These are phyloP conservation scores for Plasmodium sp. DNA, from an alignment of 169 alveolate species.

Conservation along the genomic window DNA sequence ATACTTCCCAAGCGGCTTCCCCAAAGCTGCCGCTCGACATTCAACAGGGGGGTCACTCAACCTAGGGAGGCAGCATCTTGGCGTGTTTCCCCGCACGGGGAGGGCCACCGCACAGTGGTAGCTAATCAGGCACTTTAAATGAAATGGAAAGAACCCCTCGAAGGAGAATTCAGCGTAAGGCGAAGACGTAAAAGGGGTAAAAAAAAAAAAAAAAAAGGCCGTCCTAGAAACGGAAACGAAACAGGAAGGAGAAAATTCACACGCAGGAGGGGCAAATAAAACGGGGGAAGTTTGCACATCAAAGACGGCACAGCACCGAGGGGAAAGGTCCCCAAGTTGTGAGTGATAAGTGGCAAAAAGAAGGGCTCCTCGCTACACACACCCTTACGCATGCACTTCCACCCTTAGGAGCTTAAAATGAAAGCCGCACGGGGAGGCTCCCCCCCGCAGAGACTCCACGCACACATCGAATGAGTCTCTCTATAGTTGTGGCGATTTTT, in stretches of 20 bases:
- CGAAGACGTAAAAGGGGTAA: neutral
- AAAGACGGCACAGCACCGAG: neutral
- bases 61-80: neutral
- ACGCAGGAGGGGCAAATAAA: too few relatives aligned
- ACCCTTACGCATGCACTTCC: neutral
- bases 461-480: neutral
- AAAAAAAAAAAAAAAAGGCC: neutral
- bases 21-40: neutral
- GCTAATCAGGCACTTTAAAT: neutral
- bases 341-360: neutral
- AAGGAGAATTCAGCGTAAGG: neutral
- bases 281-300: neutral
- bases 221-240: neutral
- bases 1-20: neutral
- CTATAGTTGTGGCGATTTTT: neutral
- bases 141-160: neutral
- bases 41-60: neutral
- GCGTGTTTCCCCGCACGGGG: neutral
- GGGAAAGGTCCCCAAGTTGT: neutral
- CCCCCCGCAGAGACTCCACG: neutral
- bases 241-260: neutral
- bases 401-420: neutral
- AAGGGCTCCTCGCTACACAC: neutral
- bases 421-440: neutral
- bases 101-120: neutral